These are phyloP conservation scores for Saccharomycopsis javanensis DNA, from an alignment of 805 yeast genomes.

Conservation along the genomic window DNA sequence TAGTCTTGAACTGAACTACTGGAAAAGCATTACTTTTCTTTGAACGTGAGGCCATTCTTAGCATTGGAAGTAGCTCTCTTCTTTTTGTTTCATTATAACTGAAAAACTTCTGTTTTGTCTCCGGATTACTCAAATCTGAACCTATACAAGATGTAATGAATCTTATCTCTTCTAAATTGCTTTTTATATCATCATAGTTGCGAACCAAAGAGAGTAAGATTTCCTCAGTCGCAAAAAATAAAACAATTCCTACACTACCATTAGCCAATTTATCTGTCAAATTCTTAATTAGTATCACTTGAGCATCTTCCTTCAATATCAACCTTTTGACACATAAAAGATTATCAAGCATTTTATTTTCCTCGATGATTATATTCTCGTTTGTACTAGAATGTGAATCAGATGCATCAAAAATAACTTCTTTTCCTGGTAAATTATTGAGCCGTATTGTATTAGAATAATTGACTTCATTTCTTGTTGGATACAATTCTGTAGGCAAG, in stretches of 20 bases:
- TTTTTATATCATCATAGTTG: constrained; percentile 17
- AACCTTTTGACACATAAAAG: constrained; percentile 64
- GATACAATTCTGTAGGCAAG: constrained; percentile 80
- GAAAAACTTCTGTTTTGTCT: neutral
- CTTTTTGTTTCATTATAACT: neutral
- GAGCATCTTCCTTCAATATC: constrained; percentile 72
- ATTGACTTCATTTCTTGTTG: constrained; percentile 81
- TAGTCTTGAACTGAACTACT: constrained; percentile 60
- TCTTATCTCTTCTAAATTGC: constrained; percentile 25
- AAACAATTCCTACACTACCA: constrained; percentile 79
- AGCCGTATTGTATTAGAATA: constrained; percentile 53
- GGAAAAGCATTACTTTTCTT: constrained; percentile 50
- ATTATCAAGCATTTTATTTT: constrained; percentile 34
- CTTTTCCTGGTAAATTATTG: constrained; percentile 37
- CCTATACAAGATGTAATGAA: constrained; percentile 28
- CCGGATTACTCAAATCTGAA: constrained; percentile 7
- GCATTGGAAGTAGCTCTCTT: neutral
- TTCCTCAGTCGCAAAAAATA: constrained; percentile 28
- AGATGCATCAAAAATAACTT: constrained; percentile 34
- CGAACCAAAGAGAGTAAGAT: constrained; percentile 22
- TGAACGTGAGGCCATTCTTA: constrained; percentile 19
- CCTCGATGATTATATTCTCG: constrained; percentile 19
- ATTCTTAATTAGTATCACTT: constrained; percentile 89
- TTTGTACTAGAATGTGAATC: constrained; percentile 31
- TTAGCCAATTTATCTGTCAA: constrained; percentile 70